Evolutionary conservation across 2,329 filamentous ascomycete species (phyloP).

Genomic region (Talaromyces pinophilus): DNA sequence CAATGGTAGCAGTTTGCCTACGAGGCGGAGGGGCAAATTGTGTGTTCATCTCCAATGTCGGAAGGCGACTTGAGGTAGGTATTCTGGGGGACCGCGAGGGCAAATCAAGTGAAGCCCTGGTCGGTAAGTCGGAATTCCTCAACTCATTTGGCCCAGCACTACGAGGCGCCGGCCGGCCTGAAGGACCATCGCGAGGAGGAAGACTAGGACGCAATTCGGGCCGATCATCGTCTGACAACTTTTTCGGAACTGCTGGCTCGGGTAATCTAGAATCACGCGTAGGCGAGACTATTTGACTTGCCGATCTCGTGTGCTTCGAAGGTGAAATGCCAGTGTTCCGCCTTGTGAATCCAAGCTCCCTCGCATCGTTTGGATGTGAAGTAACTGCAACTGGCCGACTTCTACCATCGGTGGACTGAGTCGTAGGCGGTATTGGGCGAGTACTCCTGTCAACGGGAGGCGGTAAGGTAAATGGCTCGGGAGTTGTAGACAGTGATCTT

Average conservation of each 20-base stretch:
- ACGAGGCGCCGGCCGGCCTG: constrained; percentile 25
- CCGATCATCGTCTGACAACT: constrained; percentile 31
- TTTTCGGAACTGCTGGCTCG: constrained; percentile 50
- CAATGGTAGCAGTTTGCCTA: constrained; percentile 29
- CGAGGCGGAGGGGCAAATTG: constrained; percentile 38
- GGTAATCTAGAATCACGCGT: constrained; percentile 30
- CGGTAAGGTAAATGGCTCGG: constrained; percentile 32
- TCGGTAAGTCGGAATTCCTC: constrained; percentile 9
- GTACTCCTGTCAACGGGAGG: constrained; percentile 35
- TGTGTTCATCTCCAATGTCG: constrained; percentile 27
- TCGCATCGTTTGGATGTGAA: constrained; percentile 29
- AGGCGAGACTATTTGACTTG: constrained; percentile 35
- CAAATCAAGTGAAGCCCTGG: constrained; percentile 25
- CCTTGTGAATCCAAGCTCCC: constrained; percentile 36
- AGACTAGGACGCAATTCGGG: constrained; percentile 53
- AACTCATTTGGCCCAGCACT: constrained; percentile 11
- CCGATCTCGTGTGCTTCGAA: constrained; percentile 17
- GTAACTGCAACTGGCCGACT: constrained; percentile 19
- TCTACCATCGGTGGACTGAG: constrained; percentile 29
- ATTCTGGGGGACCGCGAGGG: constrained; percentile 21
- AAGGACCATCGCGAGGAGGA: constrained; percentile 43
- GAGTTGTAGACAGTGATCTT: constrained; percentile 29
- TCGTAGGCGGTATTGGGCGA: constrained; percentile 23
- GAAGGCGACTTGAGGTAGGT: constrained; percentile 24
- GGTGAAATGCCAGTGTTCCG: neutral